phyloP scores from a whole-genome alignment of 108 stramenopile species.

The Schizochytrium sp. region DNA sequence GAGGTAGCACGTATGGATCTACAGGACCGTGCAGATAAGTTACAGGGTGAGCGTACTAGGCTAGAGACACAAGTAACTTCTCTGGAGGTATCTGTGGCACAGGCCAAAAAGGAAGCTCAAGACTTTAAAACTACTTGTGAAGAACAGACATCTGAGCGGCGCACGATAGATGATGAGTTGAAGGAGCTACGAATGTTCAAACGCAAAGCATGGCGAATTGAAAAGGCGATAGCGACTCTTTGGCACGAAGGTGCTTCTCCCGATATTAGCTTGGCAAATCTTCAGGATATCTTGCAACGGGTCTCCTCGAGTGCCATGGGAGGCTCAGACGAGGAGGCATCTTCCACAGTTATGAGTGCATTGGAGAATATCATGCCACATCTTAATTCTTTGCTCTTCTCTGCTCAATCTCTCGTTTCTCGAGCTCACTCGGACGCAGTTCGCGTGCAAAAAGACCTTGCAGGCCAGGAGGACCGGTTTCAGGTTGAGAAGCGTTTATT shows the following conservation, averaged over 20 bases:
- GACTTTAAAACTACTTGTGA: background rate
- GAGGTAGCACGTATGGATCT: background rate
- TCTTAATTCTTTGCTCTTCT: conserved; percentile 38
- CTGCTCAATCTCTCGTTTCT: conserved; percentile 10
- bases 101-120: background rate
- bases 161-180: background rate
- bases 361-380: conserved; percentile 43
- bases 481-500: conserved; percentile 30
- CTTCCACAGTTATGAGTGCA: background rate
- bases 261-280: background rate
- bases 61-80: background rate
- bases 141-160: background rate
- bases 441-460: background rate
- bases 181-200: background rate
- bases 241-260: conserved; percentile 35
- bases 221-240: conserved; percentile 54
- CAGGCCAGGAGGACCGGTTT: conserved; percentile 26
- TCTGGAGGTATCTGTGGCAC: background rate
- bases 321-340: conserved; percentile 28
- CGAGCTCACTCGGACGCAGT: background rate
- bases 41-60: conserved; percentile 21
- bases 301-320: conserved; percentile 26
- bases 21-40: background rate
- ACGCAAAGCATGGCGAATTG: background rate
- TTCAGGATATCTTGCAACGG: background rate